Percentiles rank a stretch among this genome's conserved stretches.
phyloP scores from a whole-genome alignment of 202 grass and related monocot genomes.

The Cymbopogon flexuosus region DNA sequence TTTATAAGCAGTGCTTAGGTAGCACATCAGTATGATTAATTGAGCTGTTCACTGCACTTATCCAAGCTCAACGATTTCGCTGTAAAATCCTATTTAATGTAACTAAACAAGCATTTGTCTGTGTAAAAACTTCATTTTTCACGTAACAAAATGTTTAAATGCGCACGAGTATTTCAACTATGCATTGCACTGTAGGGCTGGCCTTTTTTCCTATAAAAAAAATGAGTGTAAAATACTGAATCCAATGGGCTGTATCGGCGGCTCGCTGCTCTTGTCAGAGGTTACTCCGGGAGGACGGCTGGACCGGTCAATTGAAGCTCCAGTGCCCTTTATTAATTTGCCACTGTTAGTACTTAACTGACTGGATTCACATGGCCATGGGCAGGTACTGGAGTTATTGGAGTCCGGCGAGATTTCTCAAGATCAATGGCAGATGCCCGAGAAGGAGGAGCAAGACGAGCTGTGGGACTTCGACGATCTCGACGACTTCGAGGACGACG shows the following conservation, averaged over 20 bases:
- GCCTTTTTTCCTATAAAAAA: neutral
- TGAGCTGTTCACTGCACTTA: neutral
- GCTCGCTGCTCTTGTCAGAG: neutral
- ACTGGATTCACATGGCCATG: slow-evolving; percentile 12
- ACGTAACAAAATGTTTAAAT: neutral
- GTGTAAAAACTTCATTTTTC: neutral
- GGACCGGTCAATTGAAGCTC: slow-evolving; percentile 20
- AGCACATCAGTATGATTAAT: neutral
- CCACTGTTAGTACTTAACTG: slow-evolving; percentile 16
- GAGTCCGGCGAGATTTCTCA: slow-evolving; percentile 58
- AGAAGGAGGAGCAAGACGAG: slow-evolving; percentile 62
- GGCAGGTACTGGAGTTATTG: slow-evolving; percentile 79
- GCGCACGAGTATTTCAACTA: neutral
- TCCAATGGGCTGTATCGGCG: neutral
- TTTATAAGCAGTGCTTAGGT: neutral
- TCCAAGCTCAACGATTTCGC: neutral
- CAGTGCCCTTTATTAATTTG: slow-evolving; percentile 9
- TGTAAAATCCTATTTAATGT: neutral
- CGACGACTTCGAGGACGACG: slow-evolving; percentile 56
- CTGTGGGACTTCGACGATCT: slow-evolving; percentile 91
- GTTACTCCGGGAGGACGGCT: neutral
- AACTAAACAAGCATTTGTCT: neutral
- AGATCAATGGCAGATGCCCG: slow-evolving; percentile 81
- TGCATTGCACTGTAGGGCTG: neutral
- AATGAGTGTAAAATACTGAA: neutral